Percentiles rank a stretch among this genome's conserved stretches.
Evolutionary conservation across 2,329 filamentous ascomycete genomes (phyloP).

Genomic region (Cercospora beticola): DNA sequence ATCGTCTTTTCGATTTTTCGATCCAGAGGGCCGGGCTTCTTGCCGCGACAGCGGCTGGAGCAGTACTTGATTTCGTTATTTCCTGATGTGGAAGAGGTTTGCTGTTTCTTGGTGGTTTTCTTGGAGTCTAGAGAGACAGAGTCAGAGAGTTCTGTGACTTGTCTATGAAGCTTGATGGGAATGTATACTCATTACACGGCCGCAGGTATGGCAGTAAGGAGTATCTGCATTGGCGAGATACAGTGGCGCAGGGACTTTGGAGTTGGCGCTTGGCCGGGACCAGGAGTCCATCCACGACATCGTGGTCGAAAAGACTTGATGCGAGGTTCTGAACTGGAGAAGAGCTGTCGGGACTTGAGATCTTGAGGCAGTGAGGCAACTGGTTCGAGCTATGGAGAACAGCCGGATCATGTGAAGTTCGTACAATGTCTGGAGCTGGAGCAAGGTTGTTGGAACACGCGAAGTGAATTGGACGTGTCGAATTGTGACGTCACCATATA

Average conservation of each 20-base stretch:
- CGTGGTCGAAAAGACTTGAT: constrained; percentile 48
- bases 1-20: constrained; percentile 55
- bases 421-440: background rate
- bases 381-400: background rate
- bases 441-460: background rate
- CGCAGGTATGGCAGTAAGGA: constrained; percentile 59
- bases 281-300: constrained; percentile 54
- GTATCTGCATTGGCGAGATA: constrained; percentile 54
- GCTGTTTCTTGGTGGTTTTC: constrained; percentile 29
- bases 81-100: constrained; percentile 2
- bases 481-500: constrained; percentile 2
- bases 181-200: constrained; percentile 52
- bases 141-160: too few species aligned
- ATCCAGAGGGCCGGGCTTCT: constrained; percentile 47
- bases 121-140: constrained; percentile 27
- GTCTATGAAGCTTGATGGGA: too few species aligned
- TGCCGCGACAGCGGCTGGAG: constrained; percentile 54
- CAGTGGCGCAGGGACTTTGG: constrained; percentile 33
- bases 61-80: constrained; percentile 54
- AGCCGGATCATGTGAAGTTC: background rate
- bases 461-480: background rate
- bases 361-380: background rate
- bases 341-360: background rate
- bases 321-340: constrained; percentile 49
- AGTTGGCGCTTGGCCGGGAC: constrained; percentile 27